Evolutionary conservation across 352 stramenopile genomes (phyloP).

Genomic region (Aphanomyces invadans): DNA sequence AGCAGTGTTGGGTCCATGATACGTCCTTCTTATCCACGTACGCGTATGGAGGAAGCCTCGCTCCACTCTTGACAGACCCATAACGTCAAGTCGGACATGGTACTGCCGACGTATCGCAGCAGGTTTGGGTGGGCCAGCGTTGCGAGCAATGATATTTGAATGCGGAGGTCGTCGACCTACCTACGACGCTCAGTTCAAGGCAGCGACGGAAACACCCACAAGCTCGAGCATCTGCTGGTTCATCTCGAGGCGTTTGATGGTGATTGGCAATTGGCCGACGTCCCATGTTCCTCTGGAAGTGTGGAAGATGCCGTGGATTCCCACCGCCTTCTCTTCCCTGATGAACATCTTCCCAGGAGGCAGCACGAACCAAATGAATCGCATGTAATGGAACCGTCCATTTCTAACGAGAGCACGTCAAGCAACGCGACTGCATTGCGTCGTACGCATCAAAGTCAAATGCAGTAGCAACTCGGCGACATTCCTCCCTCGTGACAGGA

Average conservation of each 20-base stretch:
- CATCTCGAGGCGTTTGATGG: conserved; percentile 13
- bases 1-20: too few relatives aligned
- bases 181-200: not conserved
- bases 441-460: conserved; percentile 22
- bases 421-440: not conserved
- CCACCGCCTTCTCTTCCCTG: conserved; percentile 12
- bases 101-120: conserved; percentile 13
- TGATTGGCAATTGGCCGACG: not conserved
- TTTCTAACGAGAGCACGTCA: not conserved
- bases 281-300: conserved; percentile 12
- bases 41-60: not conserved
- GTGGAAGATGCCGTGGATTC: conserved; percentile 7
- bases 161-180: conserved; percentile 4
- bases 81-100: not conserved
- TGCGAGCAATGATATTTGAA: not conserved
- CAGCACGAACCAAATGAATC: conserved; percentile 17
- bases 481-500: not conserved
- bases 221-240: conserved; percentile 11
- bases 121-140: conserved; percentile 6
- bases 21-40: not conserved
- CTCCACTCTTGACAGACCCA: conserved; percentile 18
- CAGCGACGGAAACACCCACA: not conserved
- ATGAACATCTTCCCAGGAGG: conserved; percentile 4
- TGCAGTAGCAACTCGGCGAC: conserved; percentile 1
- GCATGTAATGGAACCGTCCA: conserved; percentile 16